Percentiles rank a stretch among this genome's conserved stretches.
These are phyloP conservation scores for Podospora fimiseda DNA, from an alignment of 495 filamentous ascomycete species.

Conservation along the genomic window DNA sequence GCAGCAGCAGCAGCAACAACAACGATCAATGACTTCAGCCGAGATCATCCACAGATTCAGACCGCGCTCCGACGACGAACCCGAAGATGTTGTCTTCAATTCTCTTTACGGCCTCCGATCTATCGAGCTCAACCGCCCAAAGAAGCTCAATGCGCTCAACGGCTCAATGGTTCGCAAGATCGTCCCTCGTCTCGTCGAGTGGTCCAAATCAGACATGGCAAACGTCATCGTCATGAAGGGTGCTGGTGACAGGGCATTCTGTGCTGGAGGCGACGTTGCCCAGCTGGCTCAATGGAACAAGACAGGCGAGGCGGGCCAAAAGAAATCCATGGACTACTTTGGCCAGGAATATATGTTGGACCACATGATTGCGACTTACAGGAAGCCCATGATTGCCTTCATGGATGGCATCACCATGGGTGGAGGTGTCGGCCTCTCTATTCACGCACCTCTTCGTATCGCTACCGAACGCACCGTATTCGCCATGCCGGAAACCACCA, in stretches of 20 bases:
- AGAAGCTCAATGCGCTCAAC: slow-evolving; percentile 84
- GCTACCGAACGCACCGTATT: slow-evolving; percentile 93
- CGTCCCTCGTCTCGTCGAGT: slow-evolving; percentile 77
- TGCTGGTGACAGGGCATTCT: slow-evolving; percentile 75
- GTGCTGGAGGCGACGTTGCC: slow-evolving; percentile 86
- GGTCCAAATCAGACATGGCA: slow-evolving; percentile 87
- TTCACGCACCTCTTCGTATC: slow-evolving; percentile 93
- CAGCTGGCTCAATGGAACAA: slow-evolving; percentile 67
- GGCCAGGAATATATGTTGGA: slow-evolving; percentile 87
- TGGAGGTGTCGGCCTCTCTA: slow-evolving; percentile 85
- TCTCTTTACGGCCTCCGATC: slow-evolving; percentile 81
- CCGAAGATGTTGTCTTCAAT: slow-evolving; percentile 88
- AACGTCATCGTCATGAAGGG: slow-evolving; percentile 92
- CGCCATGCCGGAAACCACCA: slow-evolving; percentile 96
- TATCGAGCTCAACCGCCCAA: slow-evolving; percentile 89
- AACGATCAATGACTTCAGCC: slow-evolving; percentile 44
- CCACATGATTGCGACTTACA: slow-evolving; percentile 90
- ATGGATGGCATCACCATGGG: slow-evolving; percentile 99
- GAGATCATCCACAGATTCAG: slow-evolving; percentile 21
- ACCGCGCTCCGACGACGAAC: slow-evolving; percentile 59
- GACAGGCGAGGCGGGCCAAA: slow-evolving; percentile 57
- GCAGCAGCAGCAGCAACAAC: slow-evolving; percentile 17
- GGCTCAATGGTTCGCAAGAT: slow-evolving; percentile 94
- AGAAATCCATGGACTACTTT: slow-evolving; percentile 76
- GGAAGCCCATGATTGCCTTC: slow-evolving; percentile 88